phyloP scores from a whole-genome alignment of 176 grass and related monocot species.

The Pontederia crassipes region DNA sequence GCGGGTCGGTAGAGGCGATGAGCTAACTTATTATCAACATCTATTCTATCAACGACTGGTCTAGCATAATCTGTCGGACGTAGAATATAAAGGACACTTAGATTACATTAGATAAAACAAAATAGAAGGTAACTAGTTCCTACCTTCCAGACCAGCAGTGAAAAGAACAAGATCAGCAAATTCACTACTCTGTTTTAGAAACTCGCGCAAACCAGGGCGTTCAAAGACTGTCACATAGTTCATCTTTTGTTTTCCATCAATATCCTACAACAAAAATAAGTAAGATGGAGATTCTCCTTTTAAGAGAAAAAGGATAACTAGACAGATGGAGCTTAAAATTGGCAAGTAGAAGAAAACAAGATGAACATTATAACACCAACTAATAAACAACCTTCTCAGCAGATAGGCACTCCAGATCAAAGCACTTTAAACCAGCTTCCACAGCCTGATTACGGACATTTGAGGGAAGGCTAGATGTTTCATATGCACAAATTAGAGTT shows the following conservation, averaged over 20 bases:
- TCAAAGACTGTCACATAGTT: constrained; percentile 88
- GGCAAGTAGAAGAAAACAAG: too few species aligned
- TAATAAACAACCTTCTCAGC: constrained; percentile 55
- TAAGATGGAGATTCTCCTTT: not conserved
- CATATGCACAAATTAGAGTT: constrained; percentile 98
- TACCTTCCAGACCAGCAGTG: constrained; percentile 94
- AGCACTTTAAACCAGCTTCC: constrained; percentile 87
- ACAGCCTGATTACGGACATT: constrained; percentile 73
- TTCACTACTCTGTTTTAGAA: constrained; percentile 60
- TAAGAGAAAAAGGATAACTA: too few species aligned
- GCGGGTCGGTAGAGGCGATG: constrained; percentile 85
- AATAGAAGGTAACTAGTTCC: constrained; percentile 1
- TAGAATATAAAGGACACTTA: too few species aligned
- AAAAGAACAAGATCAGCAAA: constrained; percentile 95
- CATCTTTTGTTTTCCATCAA: constrained; percentile 61
- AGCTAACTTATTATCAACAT: constrained; percentile 69
- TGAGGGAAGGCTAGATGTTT: constrained; percentile 79
- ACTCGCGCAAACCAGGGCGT: constrained; percentile 84
- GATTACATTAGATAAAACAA: not conserved
- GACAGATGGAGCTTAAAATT: not conserved
- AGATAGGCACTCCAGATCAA: constrained; percentile 87
- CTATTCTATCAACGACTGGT: constrained; percentile 92
- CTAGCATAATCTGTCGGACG: constrained; percentile 75
- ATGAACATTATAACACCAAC: too few species aligned
- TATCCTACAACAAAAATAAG: constrained; percentile 37